These are phyloP conservation scores for Mycena maculata DNA, from an alignment of 768 basidiomycete species.

Conservation along the genomic window DNA sequence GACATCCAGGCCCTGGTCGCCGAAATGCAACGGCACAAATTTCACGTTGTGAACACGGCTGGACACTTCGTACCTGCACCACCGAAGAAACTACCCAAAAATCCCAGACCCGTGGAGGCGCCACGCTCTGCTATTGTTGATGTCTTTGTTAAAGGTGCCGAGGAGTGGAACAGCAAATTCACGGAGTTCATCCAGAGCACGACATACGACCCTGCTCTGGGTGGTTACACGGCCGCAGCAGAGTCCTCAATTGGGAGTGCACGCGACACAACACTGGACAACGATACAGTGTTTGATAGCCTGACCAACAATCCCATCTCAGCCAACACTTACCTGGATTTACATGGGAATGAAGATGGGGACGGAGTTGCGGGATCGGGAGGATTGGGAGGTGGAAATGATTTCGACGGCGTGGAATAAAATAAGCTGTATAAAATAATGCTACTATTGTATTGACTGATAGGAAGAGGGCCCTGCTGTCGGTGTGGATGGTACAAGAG, in stretches of 20 bases:
- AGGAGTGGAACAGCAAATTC: constrained; percentile 38
- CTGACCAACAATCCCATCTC: too few relatives aligned
- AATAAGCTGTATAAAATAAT: too few relatives aligned
- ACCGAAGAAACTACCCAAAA: constrained; percentile 13
- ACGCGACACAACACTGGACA: neutral
- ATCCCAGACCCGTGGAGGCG: neutral
- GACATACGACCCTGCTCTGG: constrained; percentile 37
- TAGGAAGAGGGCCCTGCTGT: too few relatives aligned
- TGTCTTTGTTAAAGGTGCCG: constrained; percentile 30
- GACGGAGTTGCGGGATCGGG: too few relatives aligned
- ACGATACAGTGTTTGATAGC: too few relatives aligned
- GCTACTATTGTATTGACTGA: too few relatives aligned
- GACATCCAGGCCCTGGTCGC: neutral
- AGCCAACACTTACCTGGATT: too few relatives aligned
- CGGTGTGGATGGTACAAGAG: too few relatives aligned
- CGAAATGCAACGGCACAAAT: neutral
- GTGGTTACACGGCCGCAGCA: constrained; percentile 30
- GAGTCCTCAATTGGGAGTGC: neutral
- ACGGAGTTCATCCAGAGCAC: constrained; percentile 35
- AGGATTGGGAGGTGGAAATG: too few relatives aligned
- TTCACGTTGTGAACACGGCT: constrained; percentile 17
- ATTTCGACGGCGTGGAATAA: too few relatives aligned
- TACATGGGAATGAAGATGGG: too few relatives aligned
- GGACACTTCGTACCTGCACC: constrained; percentile 28
- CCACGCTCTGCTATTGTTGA: constrained; percentile 33